These are phyloP conservation scores for Russula ochroleuca DNA, from an alignment of 768 basidiomycete species.

Conservation along the genomic window DNA sequence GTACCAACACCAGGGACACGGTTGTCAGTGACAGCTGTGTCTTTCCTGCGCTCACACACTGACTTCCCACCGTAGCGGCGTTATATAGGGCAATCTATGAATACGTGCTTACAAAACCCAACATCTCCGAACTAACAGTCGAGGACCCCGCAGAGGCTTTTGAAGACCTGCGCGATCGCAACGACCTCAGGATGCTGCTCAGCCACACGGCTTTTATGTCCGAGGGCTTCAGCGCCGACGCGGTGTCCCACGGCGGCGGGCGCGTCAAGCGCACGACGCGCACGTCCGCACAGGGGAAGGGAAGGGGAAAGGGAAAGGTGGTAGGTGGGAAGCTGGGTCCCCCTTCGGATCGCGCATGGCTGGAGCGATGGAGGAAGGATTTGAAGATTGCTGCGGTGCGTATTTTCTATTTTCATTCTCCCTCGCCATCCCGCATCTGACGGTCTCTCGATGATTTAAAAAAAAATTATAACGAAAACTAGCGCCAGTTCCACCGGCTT, in stretches of 20 bases:
- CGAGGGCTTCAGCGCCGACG: constrained; percentile 57
- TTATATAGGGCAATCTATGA: constrained; percentile 85
- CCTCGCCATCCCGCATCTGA: background rate
- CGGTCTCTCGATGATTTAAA: background rate
- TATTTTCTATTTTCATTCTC: background rate
- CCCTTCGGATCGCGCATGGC: constrained; percentile 71
- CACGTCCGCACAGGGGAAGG: constrained; percentile 28
- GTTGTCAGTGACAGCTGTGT: constrained; percentile 54
- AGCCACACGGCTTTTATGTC: constrained; percentile 58
- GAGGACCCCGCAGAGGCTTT: constrained; percentile 99
- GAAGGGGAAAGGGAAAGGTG: constrained; percentile 43
- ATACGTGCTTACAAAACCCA: constrained; percentile 58
- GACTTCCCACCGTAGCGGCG: constrained; percentile 50
- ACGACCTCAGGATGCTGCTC: constrained; percentile 79
- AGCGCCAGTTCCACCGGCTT: constrained; percentile 93
- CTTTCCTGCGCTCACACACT: background rate
- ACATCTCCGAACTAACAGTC: constrained; percentile 88
- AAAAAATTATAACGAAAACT: constrained; percentile 13
- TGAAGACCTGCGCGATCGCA: constrained; percentile 91
- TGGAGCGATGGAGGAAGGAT: constrained; percentile 73
- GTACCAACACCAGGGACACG: constrained; percentile 86
- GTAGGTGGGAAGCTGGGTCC: constrained; percentile 66
- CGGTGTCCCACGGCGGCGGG: constrained; percentile 33
- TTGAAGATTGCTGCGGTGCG: constrained; percentile 84
- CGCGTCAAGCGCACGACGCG: constrained; percentile 37